These are phyloP conservation scores for Ustilago trichophora DNA, from an alignment of 1,284 basidiomycete species.

Conservation along the genomic window DNA sequence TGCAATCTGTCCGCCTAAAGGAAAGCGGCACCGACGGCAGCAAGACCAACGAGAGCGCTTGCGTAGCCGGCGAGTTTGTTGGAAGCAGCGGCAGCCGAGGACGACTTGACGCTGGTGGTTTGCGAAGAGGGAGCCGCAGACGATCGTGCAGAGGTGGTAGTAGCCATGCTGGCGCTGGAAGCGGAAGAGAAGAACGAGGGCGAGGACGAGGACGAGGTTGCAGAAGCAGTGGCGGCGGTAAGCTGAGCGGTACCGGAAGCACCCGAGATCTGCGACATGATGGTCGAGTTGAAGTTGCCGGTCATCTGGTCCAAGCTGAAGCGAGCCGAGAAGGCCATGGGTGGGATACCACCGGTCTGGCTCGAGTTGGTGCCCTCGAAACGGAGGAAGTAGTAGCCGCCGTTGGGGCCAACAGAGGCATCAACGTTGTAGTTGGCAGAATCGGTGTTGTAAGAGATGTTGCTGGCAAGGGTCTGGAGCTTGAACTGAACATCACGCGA, in stretches of 20 bases:
- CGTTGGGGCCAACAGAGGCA: slow-evolving; percentile 43
- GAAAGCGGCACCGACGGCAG: slow-evolving; percentile 44
- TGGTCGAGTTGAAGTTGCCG: slow-evolving; percentile 56
- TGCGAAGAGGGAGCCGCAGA: slow-evolving; percentile 74
- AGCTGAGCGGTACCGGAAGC: slow-evolving; percentile 22
- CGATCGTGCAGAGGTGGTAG: slow-evolving; percentile 73
- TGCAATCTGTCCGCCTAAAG: slow-evolving; percentile 4
- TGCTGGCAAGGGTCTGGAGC: slow-evolving; percentile 50
- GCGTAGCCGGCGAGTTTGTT: slow-evolving; percentile 23
- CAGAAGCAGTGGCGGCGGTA: slow-evolving; percentile 10
- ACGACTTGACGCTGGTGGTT: slow-evolving; percentile 25
- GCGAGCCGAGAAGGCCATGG: slow-evolving; percentile 60
- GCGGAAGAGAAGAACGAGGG: slow-evolving; percentile 13
- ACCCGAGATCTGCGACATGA: slow-evolving; percentile 28
- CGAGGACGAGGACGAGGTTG: slow-evolving; percentile 8
- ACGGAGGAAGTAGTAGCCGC: slow-evolving; percentile 61
- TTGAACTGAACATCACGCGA: slow-evolving; percentile 57
- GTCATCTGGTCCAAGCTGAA: slow-evolving; percentile 52
- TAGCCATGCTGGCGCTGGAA: slow-evolving; percentile 49
- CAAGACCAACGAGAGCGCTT: slow-evolving; percentile 33
- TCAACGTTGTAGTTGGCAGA: slow-evolving; percentile 40
- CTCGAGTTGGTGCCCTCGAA: slow-evolving; percentile 53
- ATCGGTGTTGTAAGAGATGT: slow-evolving; percentile 26
- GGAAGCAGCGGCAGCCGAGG: slow-evolving; percentile 12
- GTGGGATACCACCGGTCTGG: slow-evolving; percentile 27